Base-by-base conservation (phyloP, 75 land plant genomes). In the Picea glauca region DNA sequence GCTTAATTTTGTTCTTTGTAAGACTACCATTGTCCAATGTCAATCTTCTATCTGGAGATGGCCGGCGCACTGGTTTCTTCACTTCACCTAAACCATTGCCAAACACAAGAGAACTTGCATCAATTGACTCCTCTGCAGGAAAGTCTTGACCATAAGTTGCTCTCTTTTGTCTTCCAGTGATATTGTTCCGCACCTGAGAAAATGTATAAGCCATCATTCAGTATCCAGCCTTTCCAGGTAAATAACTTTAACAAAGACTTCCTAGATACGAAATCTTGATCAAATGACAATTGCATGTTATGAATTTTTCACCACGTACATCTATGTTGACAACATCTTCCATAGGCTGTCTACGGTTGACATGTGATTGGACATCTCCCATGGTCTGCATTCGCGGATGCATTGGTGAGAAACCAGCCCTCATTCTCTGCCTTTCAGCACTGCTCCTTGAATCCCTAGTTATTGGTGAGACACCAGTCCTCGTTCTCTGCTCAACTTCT, bases 291-390 rank as follows among this genome's bases (percentile, higher is more conserved):
- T 7, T 40, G 43, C 46, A 17, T 68, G 11, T 40, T 12, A 35
- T 38, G 20, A 68, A 68, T 31, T 35, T 17, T 14, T 18, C n/a
- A 70, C 12, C 74, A 43, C 23, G 18, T 81, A 91, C 91, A 83
- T 87, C 90, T 46, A 87, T 85, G 61, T 85, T 50, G 6, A 85
- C 91, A 20, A 92, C 90, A 72, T 86, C 94, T 40, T 86, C 88
- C 87, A 90, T 85, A 50, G 91, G 87, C 62, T 81, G 87, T 40
- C 58, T 74, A 8, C 4, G 70, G 43, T 85, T 81, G 62, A 80
- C 65, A 76, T 78, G 83, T 58, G 54, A 30, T 38, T 5, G 70
- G 5, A 68, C 61, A 74, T 57, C 63, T 32, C n/a, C 81, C 86
- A 74, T 77, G 26, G 35, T 75, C 74, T 66, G 56, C 73, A 60